Base-by-base conservation (phyloP, 2,329 filamentous ascomycete genomes). In the Talaromyces islandicus region DNA sequence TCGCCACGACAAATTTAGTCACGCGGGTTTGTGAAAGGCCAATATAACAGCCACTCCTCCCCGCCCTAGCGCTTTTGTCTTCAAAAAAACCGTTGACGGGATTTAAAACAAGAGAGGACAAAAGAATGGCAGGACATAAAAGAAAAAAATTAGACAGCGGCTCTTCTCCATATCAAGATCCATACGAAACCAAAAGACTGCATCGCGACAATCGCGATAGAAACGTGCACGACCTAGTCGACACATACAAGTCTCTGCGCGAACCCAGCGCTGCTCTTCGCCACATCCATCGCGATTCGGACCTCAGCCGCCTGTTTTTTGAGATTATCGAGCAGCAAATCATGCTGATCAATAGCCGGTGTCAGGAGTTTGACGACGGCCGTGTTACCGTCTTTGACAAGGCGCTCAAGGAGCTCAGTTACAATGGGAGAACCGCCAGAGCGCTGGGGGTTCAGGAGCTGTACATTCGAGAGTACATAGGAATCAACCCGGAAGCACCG, bases 321-420 rank as follows among this genome's bases (percentile, higher is more conserved):
- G 64, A 70, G 30, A 67, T 75, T 17, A 58, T 78, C 48, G 66
- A 65, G 24, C 72, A 71, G 50, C 73, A 77, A 59, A 59, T 75
- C 17, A 63, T 65, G 10, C 63, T 76, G 27, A 66, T 77, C 61
- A 69, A 68, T 50, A 67, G 67, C 27, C 76, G 76, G 53, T 72
- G 73, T 1, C 68, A 71, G 57, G 64, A 65, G 4, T 64, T 73
- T 21, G 66, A 73, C 32, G 70, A 75, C 48, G 69, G 67, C 7
- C 69, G 77, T 57, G 63, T 77, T 60, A 78, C 73, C 1, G 63
- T 77, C 62, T 78, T 72, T 32, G 77, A 79, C 64, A 72, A 69
- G 58, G 70, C 71, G n/a, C 62, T 79, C 19, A 56, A 78, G 48
- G 60, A 65, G 9, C 64, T 78, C 32, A 74, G 70, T 12, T 62